A percentile compares a stretch with the other conserved stretches of the same genome.
These are phyloP conservation scores for Stereum hirsutum DNA, from an alignment of 1,284 basidiomycete genomes.

Conservation along the genomic window DNA sequence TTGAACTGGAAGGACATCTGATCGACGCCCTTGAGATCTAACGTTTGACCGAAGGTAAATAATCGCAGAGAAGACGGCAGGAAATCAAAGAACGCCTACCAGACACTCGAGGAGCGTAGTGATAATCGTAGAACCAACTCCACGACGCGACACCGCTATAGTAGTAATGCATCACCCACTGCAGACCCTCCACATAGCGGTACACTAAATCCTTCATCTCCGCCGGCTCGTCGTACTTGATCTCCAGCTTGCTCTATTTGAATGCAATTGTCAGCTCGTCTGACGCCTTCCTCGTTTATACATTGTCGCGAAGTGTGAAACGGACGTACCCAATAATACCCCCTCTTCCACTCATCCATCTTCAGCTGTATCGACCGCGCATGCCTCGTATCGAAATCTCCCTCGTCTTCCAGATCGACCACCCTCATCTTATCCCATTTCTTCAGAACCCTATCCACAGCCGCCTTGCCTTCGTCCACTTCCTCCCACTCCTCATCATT, in stretches of 20 bases:
- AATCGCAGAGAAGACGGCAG: background rate
- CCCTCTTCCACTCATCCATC: constrained; percentile 89
- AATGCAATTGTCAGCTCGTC: background rate
- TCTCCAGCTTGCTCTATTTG: constrained; percentile 70
- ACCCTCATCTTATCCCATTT: constrained; percentile 87
- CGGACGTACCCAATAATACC: constrained; percentile 74
- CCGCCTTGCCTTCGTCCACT: constrained; percentile 42
- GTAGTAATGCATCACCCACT: constrained; percentile 99
- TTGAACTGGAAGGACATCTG: constrained; percentile 82
- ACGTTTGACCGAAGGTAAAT: constrained; percentile 6
- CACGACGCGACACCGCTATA: constrained; percentile 95
- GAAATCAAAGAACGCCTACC: constrained; percentile 52
- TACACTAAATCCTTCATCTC: constrained; percentile 63
- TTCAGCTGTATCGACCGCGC: constrained; percentile 70
- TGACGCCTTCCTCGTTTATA: background rate
- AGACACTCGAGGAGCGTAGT: constrained; percentile 92
- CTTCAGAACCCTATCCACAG: constrained; percentile 75
- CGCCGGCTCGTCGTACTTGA: constrained; percentile 63
- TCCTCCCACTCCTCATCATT: constrained; percentile 27
- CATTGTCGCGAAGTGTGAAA: background rate
- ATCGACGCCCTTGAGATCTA: constrained; percentile 74
- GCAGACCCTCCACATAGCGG: constrained; percentile 89
- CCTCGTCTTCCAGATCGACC: constrained; percentile 55
- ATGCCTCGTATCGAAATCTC: constrained; percentile 71
- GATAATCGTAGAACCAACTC: constrained; percentile 99